Evolutionary conservation across 2,329 filamentous ascomycete genomes (phyloP), one percentile per base, ranked within the genome.

Genomic region (Aspergillus sp.): DNA sequence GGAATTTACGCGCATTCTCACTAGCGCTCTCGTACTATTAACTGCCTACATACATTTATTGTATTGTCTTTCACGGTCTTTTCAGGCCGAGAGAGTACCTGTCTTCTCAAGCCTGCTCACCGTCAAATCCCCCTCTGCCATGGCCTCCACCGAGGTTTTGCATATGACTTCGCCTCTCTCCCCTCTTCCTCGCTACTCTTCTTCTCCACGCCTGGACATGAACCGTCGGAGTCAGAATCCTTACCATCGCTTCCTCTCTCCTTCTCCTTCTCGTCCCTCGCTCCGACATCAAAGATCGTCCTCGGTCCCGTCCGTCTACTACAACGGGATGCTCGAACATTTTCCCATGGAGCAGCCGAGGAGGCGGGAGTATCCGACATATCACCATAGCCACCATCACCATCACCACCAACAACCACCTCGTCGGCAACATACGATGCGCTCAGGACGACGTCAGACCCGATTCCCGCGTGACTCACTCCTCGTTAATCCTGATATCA

Each of bases 401-500:
- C 14, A 49, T 57, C 32, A 31, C 18, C 59, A 60, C 24, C 55
- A 62, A n/a, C 63, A 59, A n/a, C n/a, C n/a, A 1, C 63, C 62
- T 18, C 63, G 56, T 29, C 67, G 65, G 14, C 51, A 63, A 59
- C 24, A 57, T 6, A 16, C 36, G 36, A 42, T n/a, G 16, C 36
- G 36, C 36, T 42, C 36, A 42, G 36, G 58, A 32, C 65, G 60
- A 14, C 65, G 61, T 10, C 56, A 52, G 11, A 46, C 45, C 9
- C 59, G 59, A 42, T 65, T 62, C 56, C 61, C 65, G 2, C 68
- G 65, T 0, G 55, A 67, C 42, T 73, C 71, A 9, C 63, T 63
- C 26, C 63, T 72, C 16, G 85, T 87, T 26, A 84, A 84, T 50
- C 84, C 91, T 1, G 93, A 98, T 73, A 81, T 83, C 9, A 95